Base-by-base conservation (phyloP, 108 stramenopile genomes). In the Stephanodiscus minutulus region DNA sequence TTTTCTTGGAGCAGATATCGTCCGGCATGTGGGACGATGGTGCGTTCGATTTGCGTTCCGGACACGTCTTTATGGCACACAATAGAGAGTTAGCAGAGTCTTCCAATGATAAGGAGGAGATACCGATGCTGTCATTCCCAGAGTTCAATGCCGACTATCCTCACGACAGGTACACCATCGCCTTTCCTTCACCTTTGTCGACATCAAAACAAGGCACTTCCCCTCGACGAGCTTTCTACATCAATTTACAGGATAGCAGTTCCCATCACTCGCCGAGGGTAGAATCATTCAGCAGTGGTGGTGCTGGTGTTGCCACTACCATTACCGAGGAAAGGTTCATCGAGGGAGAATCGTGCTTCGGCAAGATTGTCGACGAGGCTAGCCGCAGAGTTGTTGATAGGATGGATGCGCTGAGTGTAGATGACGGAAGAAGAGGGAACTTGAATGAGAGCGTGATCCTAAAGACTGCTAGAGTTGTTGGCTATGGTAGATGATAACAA, bases 301-400 rank as follows among this genome's bases (percentile, higher is more conserved):
- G 39, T 39, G 39, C 7, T 4, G 39, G 8, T 39, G 3, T 8
- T 8, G 9, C 39, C 1, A 39, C 11, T 8, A 9, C 39, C 9
- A 39, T 24, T 17, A 13, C 37, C 21, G 72, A 65, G 43, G 56
- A 33, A 22, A 82, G 87, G 43, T 87, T 92, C 49, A 76, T 86
- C 13, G 95, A 97, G 76, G 93, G 93, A 20, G 96, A 97, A 79
- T 88, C 93, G 6, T 94, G 93, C 81, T 97, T 97, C 85, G 96
- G 81, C 1, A 82, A 66, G 49, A 79, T 91, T 8, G 44, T 84
- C 22, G 72, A 76, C 29, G 86, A 18, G 31, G 41, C 28, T 21
- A 57, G 87, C 24, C 47, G 50, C 20, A 60, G 82, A 17, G 77
- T 85, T 13, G 56, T 92, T 12, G 73, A 83, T 33, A 44, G 73